A percentile compares a stretch with the other conserved stretches of the same genome.
These are phyloP conservation scores for Colletotrichum spinosum DNA, from an alignment of 2,329 filamentous ascomycete species.

Conservation along the genomic window DNA sequence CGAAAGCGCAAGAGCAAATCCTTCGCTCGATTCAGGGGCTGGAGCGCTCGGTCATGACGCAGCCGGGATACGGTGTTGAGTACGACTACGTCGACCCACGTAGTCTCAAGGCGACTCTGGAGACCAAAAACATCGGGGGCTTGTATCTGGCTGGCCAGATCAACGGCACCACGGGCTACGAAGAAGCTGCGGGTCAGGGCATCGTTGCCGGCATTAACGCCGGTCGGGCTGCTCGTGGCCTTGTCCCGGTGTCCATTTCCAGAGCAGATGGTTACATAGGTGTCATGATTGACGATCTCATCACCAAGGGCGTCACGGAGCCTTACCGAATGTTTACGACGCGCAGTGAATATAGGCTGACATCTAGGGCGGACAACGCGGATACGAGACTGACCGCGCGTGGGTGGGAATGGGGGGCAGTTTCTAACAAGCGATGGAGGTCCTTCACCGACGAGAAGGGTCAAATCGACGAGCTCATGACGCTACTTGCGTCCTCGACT, in stretches of 20 bases:
- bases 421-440: slow-evolving; percentile 83
- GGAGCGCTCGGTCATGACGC: slow-evolving; percentile 90
- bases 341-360: slow-evolving; percentile 95
- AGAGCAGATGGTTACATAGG: slow-evolving; percentile 95
- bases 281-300: slow-evolving; percentile 97
- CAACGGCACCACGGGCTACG: slow-evolving; percentile 97
- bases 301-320: slow-evolving; percentile 96
- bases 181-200: slow-evolving; percentile 95
- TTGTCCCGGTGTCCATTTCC: slow-evolving; percentile 74
- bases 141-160: slow-evolving; percentile 96
- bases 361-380: slow-evolving; percentile 91
- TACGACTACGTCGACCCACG: slow-evolving; percentile 99
- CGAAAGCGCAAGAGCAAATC: slow-evolving; percentile 85
- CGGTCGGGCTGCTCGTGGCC: slow-evolving; percentile 78
- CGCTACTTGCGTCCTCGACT: slow-evolving; percentile 67
- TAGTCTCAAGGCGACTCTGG: slow-evolving; percentile 86
- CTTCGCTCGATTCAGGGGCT: slow-evolving; percentile 90
- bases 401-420: slow-evolving; percentile 80
- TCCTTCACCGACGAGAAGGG: slow-evolving; percentile 73
- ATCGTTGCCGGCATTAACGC: slow-evolving; percentile 95
- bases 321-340: slow-evolving; percentile 99
- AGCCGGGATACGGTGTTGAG: slow-evolving; percentile 96
- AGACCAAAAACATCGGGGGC: slow-evolving; percentile 91
- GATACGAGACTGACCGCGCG: slow-evolving; percentile 86
- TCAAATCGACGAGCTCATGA: slow-evolving; percentile 75